These are phyloP conservation scores for Aureobasidium sp. DNA, from an alignment of 2,329 filamentous ascomycete species.

Conservation along the genomic window DNA sequence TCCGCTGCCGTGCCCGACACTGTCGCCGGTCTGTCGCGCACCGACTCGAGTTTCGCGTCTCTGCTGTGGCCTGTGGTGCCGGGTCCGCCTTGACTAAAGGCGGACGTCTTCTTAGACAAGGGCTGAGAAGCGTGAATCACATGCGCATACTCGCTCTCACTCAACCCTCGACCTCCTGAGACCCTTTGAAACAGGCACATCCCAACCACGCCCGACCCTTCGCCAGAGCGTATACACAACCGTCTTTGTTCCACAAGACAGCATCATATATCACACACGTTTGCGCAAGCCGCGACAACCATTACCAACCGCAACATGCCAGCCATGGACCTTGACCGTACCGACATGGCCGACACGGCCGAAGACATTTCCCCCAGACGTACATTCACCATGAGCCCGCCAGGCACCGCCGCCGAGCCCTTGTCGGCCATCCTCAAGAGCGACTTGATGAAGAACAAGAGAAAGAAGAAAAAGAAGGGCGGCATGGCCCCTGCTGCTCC, in stretches of 20 bases:
- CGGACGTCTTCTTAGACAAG: conserved; percentile 33
- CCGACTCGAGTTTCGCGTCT: conserved; percentile 38
- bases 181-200: background rate
- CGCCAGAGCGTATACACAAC: background rate
- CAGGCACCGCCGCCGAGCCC: conserved; percentile 16
- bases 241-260: background rate
- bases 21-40: conserved; percentile 13
- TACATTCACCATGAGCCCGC: conserved; percentile 18
- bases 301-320: conserved; percentile 21
- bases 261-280: background rate
- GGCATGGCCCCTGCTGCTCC: conserved; percentile 29
- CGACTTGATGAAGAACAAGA: conserved; percentile 28
- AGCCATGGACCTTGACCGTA: conserved; percentile 27
- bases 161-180: background rate
- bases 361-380: conserved; percentile 24
- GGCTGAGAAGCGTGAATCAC: background rate
- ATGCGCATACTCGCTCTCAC: background rate
- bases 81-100: conserved; percentile 43
- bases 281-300: background rate
- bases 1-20: conserved; percentile 1
- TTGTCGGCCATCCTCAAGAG: conserved; percentile 26
- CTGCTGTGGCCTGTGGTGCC: conserved; percentile 37
- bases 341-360: conserved; percentile 20
- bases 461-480: conserved; percentile 30
- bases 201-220: background rate